phyloP scores from a whole-genome alignment of 768 basidiomycete genomes.

The Hericium rajendrae region DNA sequence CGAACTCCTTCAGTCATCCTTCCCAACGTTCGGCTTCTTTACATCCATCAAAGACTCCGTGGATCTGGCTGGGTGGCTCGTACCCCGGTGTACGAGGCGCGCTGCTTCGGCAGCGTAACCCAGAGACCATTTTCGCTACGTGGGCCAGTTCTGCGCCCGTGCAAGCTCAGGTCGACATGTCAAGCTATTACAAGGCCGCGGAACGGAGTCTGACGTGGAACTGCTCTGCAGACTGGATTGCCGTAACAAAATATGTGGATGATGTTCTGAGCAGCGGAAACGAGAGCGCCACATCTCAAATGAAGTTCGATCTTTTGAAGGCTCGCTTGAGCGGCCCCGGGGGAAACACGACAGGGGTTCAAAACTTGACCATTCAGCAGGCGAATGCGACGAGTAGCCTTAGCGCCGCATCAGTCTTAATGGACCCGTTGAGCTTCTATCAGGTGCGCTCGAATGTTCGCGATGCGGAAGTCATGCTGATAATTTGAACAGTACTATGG shows the following conservation, averaged over 20 bases:
- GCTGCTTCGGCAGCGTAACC: slow-evolving; percentile 36
- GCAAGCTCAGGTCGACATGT: slow-evolving; percentile 41
- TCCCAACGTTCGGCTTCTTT: slow-evolving; percentile 21
- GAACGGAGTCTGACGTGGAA: slow-evolving; percentile 40
- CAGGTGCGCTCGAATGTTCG: slow-evolving; percentile 23
- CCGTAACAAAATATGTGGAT: slow-evolving; percentile 34
- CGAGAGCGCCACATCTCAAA: slow-evolving; percentile 19
- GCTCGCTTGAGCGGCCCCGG: slow-evolving; percentile 34
- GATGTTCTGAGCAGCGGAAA: slow-evolving; percentile 26
- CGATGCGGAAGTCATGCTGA: background rate
- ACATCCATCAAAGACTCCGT: slow-evolving; percentile 34
- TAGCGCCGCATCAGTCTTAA: slow-evolving; percentile 33
- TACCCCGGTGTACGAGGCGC: slow-evolving; percentile 40
- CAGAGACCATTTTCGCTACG: slow-evolving; percentile 33
- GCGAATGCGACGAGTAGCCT: slow-evolving; percentile 27
- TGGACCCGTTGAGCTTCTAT: slow-evolving; percentile 41
- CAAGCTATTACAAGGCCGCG: slow-evolving; percentile 40
- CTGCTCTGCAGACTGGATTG: slow-evolving; percentile 44
- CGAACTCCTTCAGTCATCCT: background rate
- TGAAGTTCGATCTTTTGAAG: slow-evolving; percentile 34
- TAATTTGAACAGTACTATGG: slow-evolving; percentile 32
- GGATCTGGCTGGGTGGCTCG: slow-evolving; percentile 41
- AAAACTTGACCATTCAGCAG: background rate
- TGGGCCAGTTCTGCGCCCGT: slow-evolving; percentile 45
- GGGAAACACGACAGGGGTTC: slow-evolving; percentile 28